phyloP scores from a whole-genome alignment of 2,329 filamentous ascomycete genomes.

The Periglandula ipomoeae region DNA sequence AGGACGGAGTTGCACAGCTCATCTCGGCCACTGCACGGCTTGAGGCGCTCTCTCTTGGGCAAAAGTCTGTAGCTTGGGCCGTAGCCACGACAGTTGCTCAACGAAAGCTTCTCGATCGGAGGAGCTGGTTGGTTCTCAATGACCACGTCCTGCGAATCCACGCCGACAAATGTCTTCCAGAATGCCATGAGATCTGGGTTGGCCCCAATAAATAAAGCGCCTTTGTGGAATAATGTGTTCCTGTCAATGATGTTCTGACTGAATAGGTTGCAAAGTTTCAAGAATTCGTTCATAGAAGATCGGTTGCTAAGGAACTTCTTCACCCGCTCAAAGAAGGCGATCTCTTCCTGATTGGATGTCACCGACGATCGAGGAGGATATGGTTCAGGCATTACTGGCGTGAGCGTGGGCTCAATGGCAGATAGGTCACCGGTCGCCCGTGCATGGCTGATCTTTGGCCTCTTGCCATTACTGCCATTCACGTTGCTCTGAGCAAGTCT shows the following conservation, averaged over 20 bases:
- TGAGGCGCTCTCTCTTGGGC: slow-evolving; percentile 81
- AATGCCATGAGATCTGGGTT: slow-evolving; percentile 83
- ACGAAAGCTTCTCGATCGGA: slow-evolving; percentile 72
- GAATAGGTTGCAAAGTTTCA: slow-evolving; percentile 95
- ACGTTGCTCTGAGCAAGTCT: slow-evolving; percentile 22
- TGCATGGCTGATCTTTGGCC: slow-evolving; percentile 66
- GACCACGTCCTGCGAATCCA: slow-evolving; percentile 66
- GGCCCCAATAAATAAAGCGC: slow-evolving; percentile 74
- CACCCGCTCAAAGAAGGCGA: slow-evolving; percentile 89
- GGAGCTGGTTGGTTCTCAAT: slow-evolving; percentile 71
- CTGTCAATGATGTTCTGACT: slow-evolving; percentile 87
- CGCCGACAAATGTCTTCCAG: slow-evolving; percentile 77
- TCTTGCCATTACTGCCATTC: slow-evolving; percentile 41
- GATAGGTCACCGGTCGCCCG: slow-evolving; percentile 50
- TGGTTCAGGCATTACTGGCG: slow-evolving; percentile 80
- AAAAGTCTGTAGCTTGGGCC: slow-evolving; percentile 91
- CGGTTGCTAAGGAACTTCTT: slow-evolving; percentile 96
- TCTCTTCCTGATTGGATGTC: slow-evolving; percentile 73
- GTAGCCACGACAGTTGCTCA: slow-evolving; percentile 92
- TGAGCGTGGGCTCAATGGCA: slow-evolving; percentile 74
- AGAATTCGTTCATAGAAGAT: slow-evolving; percentile 85
- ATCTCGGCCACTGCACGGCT: slow-evolving; percentile 87
- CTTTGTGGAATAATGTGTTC: slow-evolving; percentile 72
- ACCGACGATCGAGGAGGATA: slow-evolving; percentile 66
- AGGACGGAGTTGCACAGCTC: slow-evolving; percentile 88